Conservation (phyloP, 148 eudicot genomes). For the Selenicereus undatus region DNA sequence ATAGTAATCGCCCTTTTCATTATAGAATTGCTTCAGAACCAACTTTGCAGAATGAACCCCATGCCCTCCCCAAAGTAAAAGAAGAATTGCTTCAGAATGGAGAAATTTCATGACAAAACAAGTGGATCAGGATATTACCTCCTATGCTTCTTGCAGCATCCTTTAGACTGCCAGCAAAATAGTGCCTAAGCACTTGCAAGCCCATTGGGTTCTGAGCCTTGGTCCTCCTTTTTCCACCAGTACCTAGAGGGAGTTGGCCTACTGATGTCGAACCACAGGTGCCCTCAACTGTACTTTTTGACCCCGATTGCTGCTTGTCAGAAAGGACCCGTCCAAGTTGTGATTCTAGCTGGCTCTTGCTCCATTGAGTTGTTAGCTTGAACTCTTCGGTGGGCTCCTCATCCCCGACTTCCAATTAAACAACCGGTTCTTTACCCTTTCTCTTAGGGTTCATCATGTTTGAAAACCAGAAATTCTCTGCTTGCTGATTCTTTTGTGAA, state of each 20-base stretch:
- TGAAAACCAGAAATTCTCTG: constrained; percentile 44
- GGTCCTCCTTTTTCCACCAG: constrained; percentile 44
- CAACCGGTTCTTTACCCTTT: constrained; percentile 48
- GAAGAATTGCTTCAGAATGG: too few relatives aligned
- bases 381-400: constrained; percentile 46
- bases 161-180: constrained; percentile 87
- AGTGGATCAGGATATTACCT: constrained; percentile 39
- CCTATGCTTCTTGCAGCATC: constrained; percentile 90
- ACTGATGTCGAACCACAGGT: constrained; percentile 34
- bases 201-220: constrained; percentile 70
- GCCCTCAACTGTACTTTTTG: constrained; percentile 28
- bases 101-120: not conserved
- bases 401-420: constrained; percentile 39
- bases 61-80: not conserved
- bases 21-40: too few relatives aligned
- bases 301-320: constrained; percentile 36
- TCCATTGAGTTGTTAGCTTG: constrained; percentile 34
- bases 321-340: constrained; percentile 24
- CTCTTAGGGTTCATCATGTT: constrained; percentile 40
- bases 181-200: constrained; percentile 65
- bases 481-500: constrained; percentile 22
- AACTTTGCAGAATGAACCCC: too few relatives aligned
- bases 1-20: too few relatives aligned
- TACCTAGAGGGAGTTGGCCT: constrained; percentile 23
- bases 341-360: constrained; percentile 23